These are phyloP conservation scores for Ophiosphaerella korrae DNA, from an alignment of 2,329 filamentous ascomycete genomes.

Conservation along the genomic window DNA sequence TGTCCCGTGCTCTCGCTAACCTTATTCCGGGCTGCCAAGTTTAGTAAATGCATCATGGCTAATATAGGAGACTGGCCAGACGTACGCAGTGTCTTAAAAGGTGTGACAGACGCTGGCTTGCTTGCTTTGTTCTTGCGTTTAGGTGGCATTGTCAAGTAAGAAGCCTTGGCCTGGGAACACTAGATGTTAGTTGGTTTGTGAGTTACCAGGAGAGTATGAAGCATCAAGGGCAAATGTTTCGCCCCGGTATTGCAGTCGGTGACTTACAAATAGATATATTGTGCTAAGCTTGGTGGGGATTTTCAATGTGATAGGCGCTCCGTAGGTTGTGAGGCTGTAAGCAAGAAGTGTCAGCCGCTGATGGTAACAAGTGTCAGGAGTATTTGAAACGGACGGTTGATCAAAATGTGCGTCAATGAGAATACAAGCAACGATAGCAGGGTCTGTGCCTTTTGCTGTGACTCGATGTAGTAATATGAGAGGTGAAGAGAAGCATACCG, in stretches of 20 bases:
- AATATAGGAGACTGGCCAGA: constrained; percentile 9
- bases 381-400: background rate
- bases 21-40: constrained; percentile 41
- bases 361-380: constrained; percentile 7
- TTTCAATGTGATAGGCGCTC: background rate
- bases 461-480: background rate
- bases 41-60: constrained; percentile 20
- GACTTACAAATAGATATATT: background rate
- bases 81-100: constrained; percentile 29
- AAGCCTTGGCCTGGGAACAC: constrained; percentile 13
- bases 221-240: background rate
- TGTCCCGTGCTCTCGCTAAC: constrained; percentile 43
- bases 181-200: constrained; percentile 28
- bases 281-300: background rate
- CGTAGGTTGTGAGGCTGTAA: constrained; percentile 13
- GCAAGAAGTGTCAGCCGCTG: constrained; percentile 22
- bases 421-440: background rate
- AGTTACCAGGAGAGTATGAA: constrained; percentile 1
- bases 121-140: constrained; percentile 38
- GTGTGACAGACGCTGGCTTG: constrained; percentile 19
- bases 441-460: background rate
- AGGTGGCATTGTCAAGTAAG: constrained; percentile 35
- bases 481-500: constrained; percentile 28
- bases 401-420: background rate
- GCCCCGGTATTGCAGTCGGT: background rate